Conservation (phyloP, 1,284 basidiomycete genomes). For the Puccinia polysora region DNA sequence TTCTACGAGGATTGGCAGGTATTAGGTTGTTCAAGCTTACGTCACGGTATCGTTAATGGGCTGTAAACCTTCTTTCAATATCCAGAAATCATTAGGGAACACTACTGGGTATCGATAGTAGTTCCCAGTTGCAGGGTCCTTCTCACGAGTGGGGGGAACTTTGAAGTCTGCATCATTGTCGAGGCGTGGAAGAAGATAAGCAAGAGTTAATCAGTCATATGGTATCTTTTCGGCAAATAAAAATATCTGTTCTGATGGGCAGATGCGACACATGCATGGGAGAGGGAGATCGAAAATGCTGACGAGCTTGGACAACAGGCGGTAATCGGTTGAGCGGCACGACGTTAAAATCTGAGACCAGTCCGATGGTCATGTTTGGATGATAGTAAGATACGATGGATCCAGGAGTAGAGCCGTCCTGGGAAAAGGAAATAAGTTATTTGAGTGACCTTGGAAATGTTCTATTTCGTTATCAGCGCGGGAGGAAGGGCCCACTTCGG, state of each 20-base stretch:
- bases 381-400: slow-evolving; percentile 75
- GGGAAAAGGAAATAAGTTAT: slow-evolving; percentile 16
- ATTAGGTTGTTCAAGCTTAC: slow-evolving; percentile 7
- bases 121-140: slow-evolving; percentile 60
- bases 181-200: slow-evolving; percentile 56
- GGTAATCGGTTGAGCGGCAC: slow-evolving; percentile 64
- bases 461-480: slow-evolving; percentile 17
- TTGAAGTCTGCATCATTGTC: slow-evolving; percentile 60
- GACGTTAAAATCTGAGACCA: slow-evolving; percentile 66
- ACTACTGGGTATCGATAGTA: slow-evolving; percentile 74
- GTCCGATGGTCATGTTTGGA: slow-evolving; percentile 78
- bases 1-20: background rate
- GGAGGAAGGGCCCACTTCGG: slow-evolving; percentile 9
- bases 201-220: slow-evolving; percentile 57
- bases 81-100: slow-evolving; percentile 81
- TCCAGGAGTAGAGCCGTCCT: slow-evolving; percentile 49
- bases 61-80: slow-evolving; percentile 51
- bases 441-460: slow-evolving; percentile 42
- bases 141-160: slow-evolving; percentile 57
- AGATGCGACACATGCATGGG: background rate
- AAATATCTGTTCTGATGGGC: slow-evolving; percentile 14
- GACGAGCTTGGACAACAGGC: slow-evolving; percentile 58
- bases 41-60: slow-evolving; percentile 52
- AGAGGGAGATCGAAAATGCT: background rate
- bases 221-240: background rate